Evolutionary conservation across 176 grass and related monocot genomes (phyloP).

Genomic region (Cenchrus fungigraminus): DNA sequence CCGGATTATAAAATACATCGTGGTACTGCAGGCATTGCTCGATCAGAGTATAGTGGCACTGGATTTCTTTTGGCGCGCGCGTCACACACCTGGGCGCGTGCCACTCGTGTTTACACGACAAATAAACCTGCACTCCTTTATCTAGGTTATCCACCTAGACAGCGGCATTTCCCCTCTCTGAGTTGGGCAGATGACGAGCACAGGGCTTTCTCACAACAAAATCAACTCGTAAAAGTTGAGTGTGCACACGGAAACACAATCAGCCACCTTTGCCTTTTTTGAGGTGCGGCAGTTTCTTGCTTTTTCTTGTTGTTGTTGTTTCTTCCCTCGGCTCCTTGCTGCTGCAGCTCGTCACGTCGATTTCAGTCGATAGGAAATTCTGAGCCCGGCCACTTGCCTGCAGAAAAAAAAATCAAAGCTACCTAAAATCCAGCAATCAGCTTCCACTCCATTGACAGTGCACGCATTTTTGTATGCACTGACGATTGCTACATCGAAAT

Average conservation of each 20-base stretch:
- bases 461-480: background rate
- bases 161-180: too few relatives aligned
- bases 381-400: background rate
- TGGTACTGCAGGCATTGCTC: too few relatives aligned
- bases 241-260: slow-evolving; percentile 4
- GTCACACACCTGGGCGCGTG: background rate
- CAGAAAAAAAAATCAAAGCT: too few relatives aligned
- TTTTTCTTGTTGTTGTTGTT: background rate
- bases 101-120: too few relatives aligned
- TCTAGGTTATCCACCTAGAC: background rate
- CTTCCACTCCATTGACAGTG: background rate
- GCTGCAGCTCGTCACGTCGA: background rate
- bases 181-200: too few relatives aligned
- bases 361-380: background rate
- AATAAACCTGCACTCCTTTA: background rate
- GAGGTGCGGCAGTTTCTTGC: background rate
- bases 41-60: too few relatives aligned
- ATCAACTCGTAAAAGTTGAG: background rate
- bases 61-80: background rate
- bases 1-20: too few relatives aligned
- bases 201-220: background rate
- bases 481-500: background rate
- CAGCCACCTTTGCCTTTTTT: too few relatives aligned
- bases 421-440: background rate
- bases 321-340: background rate